Evolutionary conservation across 2,329 filamentous ascomycete genomes (phyloP).

Genomic region (Colletotrichum euphorbiae): DNA sequence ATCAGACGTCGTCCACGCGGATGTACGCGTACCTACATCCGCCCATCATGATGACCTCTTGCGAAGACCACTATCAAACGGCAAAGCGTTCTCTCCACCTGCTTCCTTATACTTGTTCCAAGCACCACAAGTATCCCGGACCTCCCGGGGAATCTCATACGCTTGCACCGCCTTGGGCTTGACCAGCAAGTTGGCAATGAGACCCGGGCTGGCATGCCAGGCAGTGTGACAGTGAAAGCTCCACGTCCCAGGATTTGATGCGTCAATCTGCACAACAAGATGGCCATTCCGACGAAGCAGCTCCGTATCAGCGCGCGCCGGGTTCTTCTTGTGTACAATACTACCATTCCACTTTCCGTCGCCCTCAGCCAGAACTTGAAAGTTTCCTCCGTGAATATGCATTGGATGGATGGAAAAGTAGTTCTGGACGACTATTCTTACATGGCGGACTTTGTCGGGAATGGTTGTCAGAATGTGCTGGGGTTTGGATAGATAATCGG

Average conservation of each 20-base stretch:
- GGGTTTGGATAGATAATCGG: conserved; percentile 21
- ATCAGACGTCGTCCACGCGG: too few relatives aligned
- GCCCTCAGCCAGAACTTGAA: conserved; percentile 59
- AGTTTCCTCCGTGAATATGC: conserved; percentile 72
- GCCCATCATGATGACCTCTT: background rate
- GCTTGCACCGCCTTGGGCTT: conserved; percentile 17
- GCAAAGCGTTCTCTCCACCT: conserved; percentile 16
- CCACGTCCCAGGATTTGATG: conserved; percentile 60
- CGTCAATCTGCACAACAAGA: conserved; percentile 58
- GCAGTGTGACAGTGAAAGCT: conserved; percentile 62
- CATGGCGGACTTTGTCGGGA: conserved; percentile 40
- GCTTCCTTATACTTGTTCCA: conserved; percentile 19
- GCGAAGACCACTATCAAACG: conserved; percentile 33
- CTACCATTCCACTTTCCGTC: conserved; percentile 45
- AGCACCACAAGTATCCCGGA: conserved; percentile 22
- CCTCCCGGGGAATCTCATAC: conserved; percentile 5
- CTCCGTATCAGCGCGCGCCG: conserved; percentile 29
- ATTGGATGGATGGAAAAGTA: conserved; percentile 70
- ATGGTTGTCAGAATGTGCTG: conserved; percentile 29
- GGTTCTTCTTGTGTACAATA: conserved; percentile 26
- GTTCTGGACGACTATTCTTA: conserved; percentile 71
- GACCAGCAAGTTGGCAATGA: conserved; percentile 31
- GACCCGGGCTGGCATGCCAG: conserved; percentile 54
- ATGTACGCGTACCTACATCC: too few relatives aligned
- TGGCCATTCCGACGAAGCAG: conserved; percentile 42